phyloP scores from a whole-genome alignment of 495 filamentous ascomycete genomes.

The Talaromyces wortmannii region DNA sequence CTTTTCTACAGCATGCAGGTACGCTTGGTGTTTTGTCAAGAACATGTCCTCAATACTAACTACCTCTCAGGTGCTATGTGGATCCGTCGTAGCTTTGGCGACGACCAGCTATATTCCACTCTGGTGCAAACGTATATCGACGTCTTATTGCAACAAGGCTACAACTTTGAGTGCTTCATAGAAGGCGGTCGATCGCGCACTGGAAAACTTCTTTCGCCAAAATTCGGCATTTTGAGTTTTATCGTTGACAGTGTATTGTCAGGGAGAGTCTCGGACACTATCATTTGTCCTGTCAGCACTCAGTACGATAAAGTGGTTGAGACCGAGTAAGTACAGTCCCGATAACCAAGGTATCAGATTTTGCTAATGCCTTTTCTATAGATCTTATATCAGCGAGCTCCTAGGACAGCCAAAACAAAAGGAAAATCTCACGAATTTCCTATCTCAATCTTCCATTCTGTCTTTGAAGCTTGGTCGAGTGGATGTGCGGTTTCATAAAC shows the following conservation, averaged over 20 bases:
- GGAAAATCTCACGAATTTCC: conserved; percentile 83
- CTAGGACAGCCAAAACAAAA: conserved; percentile 90
- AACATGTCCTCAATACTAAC: not conserved
- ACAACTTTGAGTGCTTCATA: conserved; percentile 94
- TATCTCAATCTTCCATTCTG: conserved; percentile 81
- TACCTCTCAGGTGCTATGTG: conserved; percentile 73
- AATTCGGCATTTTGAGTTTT: conserved; percentile 94
- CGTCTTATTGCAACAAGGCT: conserved; percentile 80
- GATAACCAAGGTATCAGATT: not conserved
- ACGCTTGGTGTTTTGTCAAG: conserved; percentile 9
- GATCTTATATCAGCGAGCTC: conserved; percentile 87
- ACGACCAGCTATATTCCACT: conserved; percentile 83
- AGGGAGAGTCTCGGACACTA: conserved; percentile 82
- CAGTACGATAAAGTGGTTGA: conserved; percentile 99
- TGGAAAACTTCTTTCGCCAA: conserved; percentile 86
- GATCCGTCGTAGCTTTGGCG: conserved; percentile 87
- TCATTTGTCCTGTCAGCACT: conserved; percentile 89
- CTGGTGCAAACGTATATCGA: conserved; percentile 95
- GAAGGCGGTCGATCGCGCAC: conserved; percentile 90
- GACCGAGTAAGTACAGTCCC: conserved; percentile 55
- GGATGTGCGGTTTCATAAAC: conserved; percentile 91
- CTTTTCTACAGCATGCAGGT: conserved; percentile 90
- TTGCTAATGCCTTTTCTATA: conserved; percentile 13
- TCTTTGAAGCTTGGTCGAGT: conserved; percentile 85
- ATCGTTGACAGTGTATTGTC: conserved; percentile 83